These are phyloP conservation scores for Aspergillus sp. DNA, from an alignment of 2,329 filamentous ascomycete species.

Conservation along the genomic window DNA sequence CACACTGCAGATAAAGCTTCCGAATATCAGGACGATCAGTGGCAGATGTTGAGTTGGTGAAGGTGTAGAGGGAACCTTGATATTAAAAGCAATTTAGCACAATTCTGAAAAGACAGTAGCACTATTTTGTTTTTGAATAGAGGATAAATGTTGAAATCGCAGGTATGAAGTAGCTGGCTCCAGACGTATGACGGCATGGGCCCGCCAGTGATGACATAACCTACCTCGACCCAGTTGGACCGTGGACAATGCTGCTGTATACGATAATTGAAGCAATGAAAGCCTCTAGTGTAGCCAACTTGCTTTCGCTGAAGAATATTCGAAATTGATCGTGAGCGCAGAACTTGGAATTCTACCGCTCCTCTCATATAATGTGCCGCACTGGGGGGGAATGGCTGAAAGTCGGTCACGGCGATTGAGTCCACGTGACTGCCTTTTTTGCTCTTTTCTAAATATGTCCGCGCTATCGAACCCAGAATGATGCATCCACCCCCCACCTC, in stretches of 20 bases:
- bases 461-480: neutral
- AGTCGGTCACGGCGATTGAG: neutral
- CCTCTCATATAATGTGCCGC: neutral
- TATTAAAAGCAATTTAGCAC: neutral
- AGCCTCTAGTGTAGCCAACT: neutral
- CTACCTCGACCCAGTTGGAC: neutral
- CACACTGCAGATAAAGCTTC: neutral
- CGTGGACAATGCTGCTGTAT: neutral
- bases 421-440: neutral
- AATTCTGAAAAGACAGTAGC: neutral
- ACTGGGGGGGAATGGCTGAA: neutral
- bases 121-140: neutral
- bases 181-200: slow-evolving; percentile 7
- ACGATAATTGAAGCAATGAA: neutral
- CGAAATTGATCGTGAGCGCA: neutral
- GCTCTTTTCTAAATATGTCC: neutral
- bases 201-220: slow-evolving; percentile 10
- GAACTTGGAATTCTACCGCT: neutral
- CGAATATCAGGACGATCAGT: neutral
- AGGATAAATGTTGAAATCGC: neutral
- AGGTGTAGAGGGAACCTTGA: neutral
- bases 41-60: neutral
- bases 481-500: neutral
- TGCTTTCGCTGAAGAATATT: neutral
- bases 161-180: slow-evolving; percentile 2